Conservation (phyloP, 306 rosid genomes). For the Calophaca sinica region DNA sequence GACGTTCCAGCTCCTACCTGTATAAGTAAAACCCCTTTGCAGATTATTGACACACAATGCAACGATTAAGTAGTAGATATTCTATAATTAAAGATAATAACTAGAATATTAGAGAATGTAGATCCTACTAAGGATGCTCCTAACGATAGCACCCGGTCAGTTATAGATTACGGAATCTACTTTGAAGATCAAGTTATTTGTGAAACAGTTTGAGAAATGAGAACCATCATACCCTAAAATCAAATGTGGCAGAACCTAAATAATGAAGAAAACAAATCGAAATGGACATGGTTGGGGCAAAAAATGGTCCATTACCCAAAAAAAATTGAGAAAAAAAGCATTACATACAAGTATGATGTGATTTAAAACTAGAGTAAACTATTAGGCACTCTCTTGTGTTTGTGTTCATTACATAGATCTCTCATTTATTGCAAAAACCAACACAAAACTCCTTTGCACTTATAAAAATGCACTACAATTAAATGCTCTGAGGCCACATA, state of each 20-base stretch:
- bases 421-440: conserved; percentile 31
- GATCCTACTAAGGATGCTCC: conserved; percentile 8
- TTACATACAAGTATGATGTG: not conserved
- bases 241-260: conserved; percentile 25
- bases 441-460: conserved; percentile 19
- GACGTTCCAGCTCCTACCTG: conserved; percentile 78
- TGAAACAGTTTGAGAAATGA: conserved; percentile 30
- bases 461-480: not conserved
- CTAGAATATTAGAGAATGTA: conserved; percentile 22
- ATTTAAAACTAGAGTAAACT: conserved; percentile 4
- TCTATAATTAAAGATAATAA: conserved; percentile 5
- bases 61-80: conserved; percentile 29
- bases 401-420: conserved; percentile 14
- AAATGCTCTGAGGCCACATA: not conserved
- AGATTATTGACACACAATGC: conserved; percentile 36
- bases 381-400: not conserved
- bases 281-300: conserved; percentile 3
- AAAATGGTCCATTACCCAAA: conserved; percentile 16
- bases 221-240: not conserved
- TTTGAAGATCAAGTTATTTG: conserved; percentile 22
- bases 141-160: not conserved
- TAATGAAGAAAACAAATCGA: not conserved
- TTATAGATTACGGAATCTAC: conserved; percentile 20
- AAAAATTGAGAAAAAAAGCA: conserved; percentile 13
- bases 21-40: conserved; percentile 32